Evolutionary conservation across 2,329 filamentous ascomycete genomes (phyloP).

Genomic region (Trichophyton simii): DNA sequence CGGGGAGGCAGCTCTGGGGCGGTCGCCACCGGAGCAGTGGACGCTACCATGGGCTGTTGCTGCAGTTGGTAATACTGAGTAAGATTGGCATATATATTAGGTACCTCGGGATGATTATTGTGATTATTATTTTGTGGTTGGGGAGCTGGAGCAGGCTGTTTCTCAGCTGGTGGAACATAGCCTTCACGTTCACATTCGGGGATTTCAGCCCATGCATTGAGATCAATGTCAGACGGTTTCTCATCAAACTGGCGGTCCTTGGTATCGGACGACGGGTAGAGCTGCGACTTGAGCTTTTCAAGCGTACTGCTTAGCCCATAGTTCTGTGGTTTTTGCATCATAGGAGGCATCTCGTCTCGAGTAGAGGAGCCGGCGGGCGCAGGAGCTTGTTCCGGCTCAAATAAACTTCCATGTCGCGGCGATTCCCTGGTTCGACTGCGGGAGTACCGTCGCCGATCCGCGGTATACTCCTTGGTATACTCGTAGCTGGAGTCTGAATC

Average conservation of each 20-base stretch:
- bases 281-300: constrained; percentile 1
- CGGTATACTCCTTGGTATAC: neutral
- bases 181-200: constrained; percentile 31
- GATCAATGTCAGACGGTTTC: neutral
- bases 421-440: constrained; percentile 9
- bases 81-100: neutral
- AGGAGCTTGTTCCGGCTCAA: neutral
- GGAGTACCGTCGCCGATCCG: constrained; percentile 4
- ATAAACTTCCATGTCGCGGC: neutral
- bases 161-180: constrained; percentile 26
- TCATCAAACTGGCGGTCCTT: neutral
- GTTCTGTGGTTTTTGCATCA: neutral
- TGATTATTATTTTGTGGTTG: neutral
- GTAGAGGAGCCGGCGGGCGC: neutral
- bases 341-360: neutral
- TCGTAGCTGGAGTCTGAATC: constrained; percentile 16
- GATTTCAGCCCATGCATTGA: constrained; percentile 26
- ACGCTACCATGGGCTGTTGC: constrained; percentile 21
- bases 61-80: neutral
- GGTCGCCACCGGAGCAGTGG: neutral
- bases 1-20: constrained; percentile 7
- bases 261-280: neutral
- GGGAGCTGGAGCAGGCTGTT: neutral
- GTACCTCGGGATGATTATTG: neutral
- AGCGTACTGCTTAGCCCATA: neutral